Percentiles rank a stretch among this genome's conserved stretches.
Evolutionary conservation across 345 rosid species (phyloP).

Genomic region (Pugionium dolabratum): DNA sequence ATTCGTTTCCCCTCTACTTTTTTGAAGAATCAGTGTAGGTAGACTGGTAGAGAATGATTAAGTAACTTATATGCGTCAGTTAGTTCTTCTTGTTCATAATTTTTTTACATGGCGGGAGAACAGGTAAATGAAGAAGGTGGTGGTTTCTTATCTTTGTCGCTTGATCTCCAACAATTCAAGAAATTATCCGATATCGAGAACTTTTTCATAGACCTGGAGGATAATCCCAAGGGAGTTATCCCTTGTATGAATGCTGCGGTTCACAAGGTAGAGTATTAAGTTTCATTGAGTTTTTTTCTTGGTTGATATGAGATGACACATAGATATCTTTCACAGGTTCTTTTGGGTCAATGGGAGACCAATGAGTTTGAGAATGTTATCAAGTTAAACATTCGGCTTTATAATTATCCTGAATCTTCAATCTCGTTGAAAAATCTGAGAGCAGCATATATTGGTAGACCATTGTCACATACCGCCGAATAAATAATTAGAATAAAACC

Average conservation of each 20-base stretch:
- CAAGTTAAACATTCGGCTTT: conserved; percentile 72
- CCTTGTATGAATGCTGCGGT: conserved; percentile 78
- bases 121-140: conserved; percentile 68
- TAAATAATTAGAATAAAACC: neutral
- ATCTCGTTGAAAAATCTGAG: conserved; percentile 82
- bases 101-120: conserved; percentile 13
- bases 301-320: conserved; percentile 14
- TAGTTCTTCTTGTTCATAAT: conserved; percentile 10
- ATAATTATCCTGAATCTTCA: conserved; percentile 78
- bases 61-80: neutral
- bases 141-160: conserved; percentile 53
- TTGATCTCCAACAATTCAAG: conserved; percentile 72
- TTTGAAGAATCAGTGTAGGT: neutral
- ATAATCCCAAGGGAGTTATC: conserved; percentile 75
- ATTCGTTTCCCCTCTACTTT: neutral
- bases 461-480: neutral
- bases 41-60: conserved; percentile 1
- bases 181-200: conserved; percentile 53
- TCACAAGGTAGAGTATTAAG: conserved; percentile 60
- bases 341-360: conserved; percentile 44
- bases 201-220: conserved; percentile 61
- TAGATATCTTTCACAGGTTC: conserved; percentile 45
- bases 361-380: conserved; percentile 46
- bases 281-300: conserved; percentile 9
- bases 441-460: conserved; percentile 93